Evolutionary conservation across 2,329 filamentous ascomycete species (phyloP), one percentile per base, ranked within the genome.

Genomic region (Teratosphaeria gauchensis): DNA sequence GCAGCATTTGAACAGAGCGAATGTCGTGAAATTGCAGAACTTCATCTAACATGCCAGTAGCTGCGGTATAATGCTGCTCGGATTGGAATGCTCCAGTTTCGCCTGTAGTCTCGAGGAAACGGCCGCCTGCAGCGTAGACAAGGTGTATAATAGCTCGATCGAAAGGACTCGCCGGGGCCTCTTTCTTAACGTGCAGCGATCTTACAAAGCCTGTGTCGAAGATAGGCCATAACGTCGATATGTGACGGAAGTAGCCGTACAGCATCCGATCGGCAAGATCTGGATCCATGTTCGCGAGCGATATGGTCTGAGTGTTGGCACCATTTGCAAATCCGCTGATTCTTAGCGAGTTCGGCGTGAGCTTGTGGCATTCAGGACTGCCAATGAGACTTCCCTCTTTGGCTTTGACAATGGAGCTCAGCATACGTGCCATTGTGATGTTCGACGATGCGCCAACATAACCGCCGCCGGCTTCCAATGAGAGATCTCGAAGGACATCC

Each of bases 1-100:
- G 56, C 1, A 74, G 62, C 12, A 69, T 67, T 51, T 72, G 69
- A 0, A 74, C 69, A 0, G 71, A 72, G 0, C 67, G 64, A 3
- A 71, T 63, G 53, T 54, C 53, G 7, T 54, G 53, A 56, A 73
- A 70, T 53, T 72, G 67, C 1, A 74, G 62, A 8, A 74, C 69
- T 4, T 64, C 63, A 55, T 73, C 71, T 62, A 74, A 67, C 1
- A 68, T 65, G 48, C 68, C 63, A 16, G 72, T 64, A 4, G 70
- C 72, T 1, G 69, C 67, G 1, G 65, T 55, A 19, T 72, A 64
- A 33, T 73, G 71, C 58, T 64, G n/a, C 51, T 72, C 66, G 0
- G 69, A 65, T 12, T 66, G 64, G 9, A 72, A 68, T 1, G 60
- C 61, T 33, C 68, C 66, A 1, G 65, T 67, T 55, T 70, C 67